A percentile compares a stretch with the other conserved stretches of the same genome.
Evolutionary conservation across 2,329 filamentous ascomycete species (phyloP).

Genomic region (Aspergillus uvarum): DNA sequence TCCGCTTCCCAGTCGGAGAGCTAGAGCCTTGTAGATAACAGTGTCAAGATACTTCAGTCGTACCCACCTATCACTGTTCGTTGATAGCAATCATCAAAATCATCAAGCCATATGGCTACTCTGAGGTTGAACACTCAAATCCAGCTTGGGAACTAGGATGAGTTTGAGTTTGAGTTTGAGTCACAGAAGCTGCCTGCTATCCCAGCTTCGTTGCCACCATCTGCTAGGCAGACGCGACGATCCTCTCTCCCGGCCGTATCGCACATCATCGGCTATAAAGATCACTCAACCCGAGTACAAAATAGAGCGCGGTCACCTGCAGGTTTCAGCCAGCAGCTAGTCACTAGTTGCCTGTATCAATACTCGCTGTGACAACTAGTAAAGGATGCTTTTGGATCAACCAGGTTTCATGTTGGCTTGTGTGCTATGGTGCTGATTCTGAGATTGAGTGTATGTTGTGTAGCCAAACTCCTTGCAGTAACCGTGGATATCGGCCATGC

Average conservation of each 20-base stretch:
- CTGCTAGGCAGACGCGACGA: background rate
- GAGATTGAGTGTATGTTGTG: background rate
- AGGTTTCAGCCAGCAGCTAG: background rate
- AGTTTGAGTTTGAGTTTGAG: background rate
- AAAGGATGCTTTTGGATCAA: background rate
- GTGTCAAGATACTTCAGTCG: background rate
- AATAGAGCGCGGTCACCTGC: background rate
- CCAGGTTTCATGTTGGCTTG: background rate
- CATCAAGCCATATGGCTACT: background rate
- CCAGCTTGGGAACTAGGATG: background rate
- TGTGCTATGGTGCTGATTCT: background rate
- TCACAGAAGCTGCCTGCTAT: background rate
- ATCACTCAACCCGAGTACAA: background rate
- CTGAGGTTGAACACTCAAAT: background rate
- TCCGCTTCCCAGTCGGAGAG: background rate
- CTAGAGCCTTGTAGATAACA: background rate
- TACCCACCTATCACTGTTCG: background rate
- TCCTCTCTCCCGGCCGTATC: background rate
- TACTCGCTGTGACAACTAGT: background rate
- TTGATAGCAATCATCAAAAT: background rate
- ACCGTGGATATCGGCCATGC: slow-evolving; percentile 33
- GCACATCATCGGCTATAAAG: background rate
- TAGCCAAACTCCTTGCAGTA: slow-evolving; percentile 29
- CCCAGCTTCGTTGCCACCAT: background rate
- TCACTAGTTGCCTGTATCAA: background rate